Evolutionary conservation across 192 early-diverging fungal genomes (phyloP), one percentile per base, ranked within the genome.

Genomic region (Phycomyces nitens): DNA sequence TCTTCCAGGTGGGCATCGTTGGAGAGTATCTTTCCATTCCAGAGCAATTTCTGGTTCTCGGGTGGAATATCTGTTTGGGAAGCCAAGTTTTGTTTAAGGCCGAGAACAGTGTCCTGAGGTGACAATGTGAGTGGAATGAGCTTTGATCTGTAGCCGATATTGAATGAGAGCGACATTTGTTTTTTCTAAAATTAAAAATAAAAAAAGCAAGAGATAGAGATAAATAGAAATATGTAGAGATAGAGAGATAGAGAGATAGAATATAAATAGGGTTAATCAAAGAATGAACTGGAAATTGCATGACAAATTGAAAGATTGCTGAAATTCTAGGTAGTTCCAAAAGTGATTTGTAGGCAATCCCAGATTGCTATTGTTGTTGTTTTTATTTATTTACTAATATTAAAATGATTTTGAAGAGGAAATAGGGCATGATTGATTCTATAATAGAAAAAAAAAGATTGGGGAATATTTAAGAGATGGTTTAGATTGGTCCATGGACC

Each of bases 21-120:
- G 26, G 41, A 65, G 18, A 68, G 52, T 3, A 56, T 38, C 5
- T 65, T 56, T 29, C 80, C 80, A 59, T 84, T 84, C 53, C 76
- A 84, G 20, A 87, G 26, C 23, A 88, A 72, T 58, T 84, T 84
- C 60, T 87, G 85, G 11, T 64, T 54, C 5, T 59, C 27, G 3
- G 49, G 29, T 0, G 80, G 79, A 5, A 87, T 42, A 0, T 29
- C 57, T 0, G 81, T 80, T 12, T 62, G 27, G 23, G 53, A 50
- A 6, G 53, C 68, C 10, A 87, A 56, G 9, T 66, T 52, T 3
- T 65, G 22, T 67, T 84, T 86, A 10, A 86, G 29, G 16, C 66
- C 53, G 1, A 15, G 27, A 23, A 84, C 39, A 11, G 86, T 81
- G 16, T 57, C 40, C 27, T 60, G 10, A 6, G 39, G 16, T 21